Conservation (phyloP, 768 basidiomycete genomes). For the Suillus sp. region DNA sequence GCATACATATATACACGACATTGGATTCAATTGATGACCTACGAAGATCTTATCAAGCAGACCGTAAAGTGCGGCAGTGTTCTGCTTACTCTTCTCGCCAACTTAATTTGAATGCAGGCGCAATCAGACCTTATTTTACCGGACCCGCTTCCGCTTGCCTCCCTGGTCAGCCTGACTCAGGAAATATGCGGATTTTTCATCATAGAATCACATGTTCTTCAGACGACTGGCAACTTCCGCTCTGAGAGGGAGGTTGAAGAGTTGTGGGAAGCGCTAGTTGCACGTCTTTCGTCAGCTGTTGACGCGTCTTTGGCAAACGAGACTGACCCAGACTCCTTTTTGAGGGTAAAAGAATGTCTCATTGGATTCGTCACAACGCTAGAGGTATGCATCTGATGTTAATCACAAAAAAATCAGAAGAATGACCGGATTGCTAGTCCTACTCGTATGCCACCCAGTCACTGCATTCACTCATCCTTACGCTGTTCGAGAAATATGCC, state of each 20-base stretch:
- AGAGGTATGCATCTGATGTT: constrained; percentile 56
- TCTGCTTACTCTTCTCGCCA: neutral
- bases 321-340: constrained; percentile 77
- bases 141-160: constrained; percentile 60
- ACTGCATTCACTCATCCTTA: constrained; percentile 81
- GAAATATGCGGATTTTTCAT: constrained; percentile 98
- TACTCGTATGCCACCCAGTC: constrained; percentile 85
- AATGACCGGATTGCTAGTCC: constrained; percentile 49
- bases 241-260: constrained; percentile 90
- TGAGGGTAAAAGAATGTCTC: constrained; percentile 82
- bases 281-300: constrained; percentile 71
- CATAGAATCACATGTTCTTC: constrained; percentile 89
- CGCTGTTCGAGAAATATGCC: constrained; percentile 89
- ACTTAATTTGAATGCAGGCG: constrained; percentile 53
- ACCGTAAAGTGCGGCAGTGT: constrained; percentile 68
- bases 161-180: constrained; percentile 78
- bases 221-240: constrained; percentile 88
- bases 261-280: constrained; percentile 87
- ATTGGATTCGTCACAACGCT: constrained; percentile 88
- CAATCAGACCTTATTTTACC: constrained; percentile 97
- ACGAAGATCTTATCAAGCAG: constrained; percentile 93
- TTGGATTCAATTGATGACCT: constrained; percentile 90
- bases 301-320: constrained; percentile 72
- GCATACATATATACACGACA: constrained; percentile 94
- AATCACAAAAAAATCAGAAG: neutral